Base-by-base conservation (phyloP, 495 filamentous ascomycete species). In the Trichoderma gamsii region DNA sequence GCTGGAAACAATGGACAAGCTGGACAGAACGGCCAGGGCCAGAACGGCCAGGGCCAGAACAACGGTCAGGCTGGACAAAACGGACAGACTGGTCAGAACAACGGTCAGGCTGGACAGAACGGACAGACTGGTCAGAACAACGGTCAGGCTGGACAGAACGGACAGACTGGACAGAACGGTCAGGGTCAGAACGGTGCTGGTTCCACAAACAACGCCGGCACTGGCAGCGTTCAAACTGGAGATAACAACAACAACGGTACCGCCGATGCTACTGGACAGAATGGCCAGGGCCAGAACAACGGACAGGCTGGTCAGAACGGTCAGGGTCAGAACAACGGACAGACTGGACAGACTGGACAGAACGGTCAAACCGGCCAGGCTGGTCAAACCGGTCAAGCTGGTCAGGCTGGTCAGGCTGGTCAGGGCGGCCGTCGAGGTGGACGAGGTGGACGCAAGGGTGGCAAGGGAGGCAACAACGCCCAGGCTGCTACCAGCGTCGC, bases 171-270 rank as follows among this genome's bases (percentile, higher is more conserved):
- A 12, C 64, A 67, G 71, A 11, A 21, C 67, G 15, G 66, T 1
- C 16, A 76, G 65, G 32, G 49, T 12, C 32, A 65, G 18, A 41
- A 65, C 23, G 49, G 46, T 44, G 61, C 56, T 61, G 66, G 63
- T 56, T 32, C 35, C 35, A 41, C 27, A 63, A 46, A 27, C 23
- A 61, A 32, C 56, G 71, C 73, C 73, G 77, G 74, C 66, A 72
- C 74, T 63, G 74, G 72, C 66, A 69, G 56, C 46, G 66, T 64
- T 43, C 70, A 71, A 41, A 65, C 63, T 25, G 67, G 65, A 66
- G 68, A 68, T 38, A 69, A 71, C 63, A 63, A 63, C 25, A 67
- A 67, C 66, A 29, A 29, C 29, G 29, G 29, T 29, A 29, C 29
- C 29, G 29, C 29, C 29, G 29, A 29, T 29, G 29, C 29, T 29